Base-by-base conservation (phyloP, 768 basidiomycete species). In the Crucibulum laeve region DNA sequence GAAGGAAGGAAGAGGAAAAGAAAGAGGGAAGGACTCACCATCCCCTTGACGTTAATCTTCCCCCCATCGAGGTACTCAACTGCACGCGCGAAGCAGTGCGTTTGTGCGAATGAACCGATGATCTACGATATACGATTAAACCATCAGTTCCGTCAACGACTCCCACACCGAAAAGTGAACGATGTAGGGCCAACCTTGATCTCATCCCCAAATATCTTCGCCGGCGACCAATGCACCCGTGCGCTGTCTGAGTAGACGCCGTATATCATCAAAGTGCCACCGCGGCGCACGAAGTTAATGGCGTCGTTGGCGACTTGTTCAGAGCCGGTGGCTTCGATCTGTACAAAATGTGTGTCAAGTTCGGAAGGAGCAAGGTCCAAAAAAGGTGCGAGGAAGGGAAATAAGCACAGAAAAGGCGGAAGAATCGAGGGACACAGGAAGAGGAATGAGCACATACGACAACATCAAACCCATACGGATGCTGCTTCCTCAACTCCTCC, bases 211-310 rank as follows among this genome's bases (percentile, higher is more conserved):
- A 91, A 88, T 50, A 91, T 91, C 81, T 88, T 90, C 40, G 81
- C 78, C 3, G 91, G 91, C 1, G 89, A 78, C 90, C 90, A 94
- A 53, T 84, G 80, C 1, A 94, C 87, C 17, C 76, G 71, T 1
- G 89, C 91, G 48, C 82, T 81, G 66, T 92, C 84, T 61, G 83
- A 84, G 59, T 94, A 95, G 28, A 94, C 91, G 30, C 91, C 91
- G 55, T 95, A 95, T 34, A 91, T 76, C 82, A 91, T 83, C 57
- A 91, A 62, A 3, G 88, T 90, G 14, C 88, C 89, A 13, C 89
- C 89, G 22, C 89, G 69, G 25, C 89, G 75, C 19, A 95, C 92
- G 56, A 91, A 92, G 67, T 92, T 82, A 70, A 94, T 92, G 47
- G 87, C 73, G 23, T 90, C 84, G 54, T 91, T 84, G n/a, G 87